Evolutionary conservation across 257 asterid genomes (phyloP).

Genomic region (Nicotiana tabacum): DNA sequence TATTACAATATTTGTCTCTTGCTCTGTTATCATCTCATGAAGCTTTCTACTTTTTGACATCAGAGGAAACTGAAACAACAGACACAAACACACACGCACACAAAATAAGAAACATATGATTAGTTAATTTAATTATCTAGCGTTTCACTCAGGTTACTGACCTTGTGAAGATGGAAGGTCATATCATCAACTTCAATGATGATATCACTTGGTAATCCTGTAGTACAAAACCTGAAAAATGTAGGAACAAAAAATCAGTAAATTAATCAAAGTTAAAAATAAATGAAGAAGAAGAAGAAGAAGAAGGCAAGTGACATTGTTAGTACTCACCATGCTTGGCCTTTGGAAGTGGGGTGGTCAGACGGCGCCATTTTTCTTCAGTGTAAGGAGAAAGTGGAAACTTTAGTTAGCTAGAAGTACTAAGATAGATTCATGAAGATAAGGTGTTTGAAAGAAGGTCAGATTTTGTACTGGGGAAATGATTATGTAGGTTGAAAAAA

Average conservation of each 20-base stretch:
- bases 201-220: slow-evolving; percentile 90
- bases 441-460: slow-evolving; percentile 9
- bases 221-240: slow-evolving; percentile 80
- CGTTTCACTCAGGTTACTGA: not conserved
- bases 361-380: slow-evolving; percentile 46
- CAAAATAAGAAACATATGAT: not conserved
- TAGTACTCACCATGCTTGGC: slow-evolving; percentile 80
- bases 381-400: not conserved
- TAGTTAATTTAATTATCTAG: not conserved
- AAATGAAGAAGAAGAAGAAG: not conserved
- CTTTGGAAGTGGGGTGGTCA: slow-evolving; percentile 66
- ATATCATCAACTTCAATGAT: slow-evolving; percentile 74
- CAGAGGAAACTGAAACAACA: slow-evolving; percentile 65
- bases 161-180: slow-evolving; percentile 93
- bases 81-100: not conserved
- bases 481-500: slow-evolving; percentile 39
- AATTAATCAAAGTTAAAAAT: not conserved
- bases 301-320: not conserved
- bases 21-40: slow-evolving; percentile 77
- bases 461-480: slow-evolving; percentile 24
- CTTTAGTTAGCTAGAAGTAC: not conserved
- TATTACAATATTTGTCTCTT: slow-evolving; percentile 37
- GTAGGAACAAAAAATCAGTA: not conserved
- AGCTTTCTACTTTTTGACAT: slow-evolving; percentile 89
- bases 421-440: slow-evolving; percentile 41